Evolutionary conservation across 148 eudicot species (phyloP).

Genomic region (Silene uniflora): DNA sequence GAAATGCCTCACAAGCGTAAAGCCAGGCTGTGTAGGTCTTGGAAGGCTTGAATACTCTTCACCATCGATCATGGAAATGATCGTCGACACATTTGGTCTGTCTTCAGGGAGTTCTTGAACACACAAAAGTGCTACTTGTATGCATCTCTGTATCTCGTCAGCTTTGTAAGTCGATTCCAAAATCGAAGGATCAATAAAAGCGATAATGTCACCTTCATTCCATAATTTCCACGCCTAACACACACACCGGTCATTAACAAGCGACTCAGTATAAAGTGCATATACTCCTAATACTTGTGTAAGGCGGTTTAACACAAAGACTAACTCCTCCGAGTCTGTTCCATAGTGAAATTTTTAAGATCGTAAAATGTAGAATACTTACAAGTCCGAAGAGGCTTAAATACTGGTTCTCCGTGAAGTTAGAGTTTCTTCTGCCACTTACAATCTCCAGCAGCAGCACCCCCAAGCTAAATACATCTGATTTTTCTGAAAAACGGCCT

Average conservation of each 20-base stretch:
- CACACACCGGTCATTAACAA: too few relatives aligned
- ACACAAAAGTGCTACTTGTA: slow-evolving; percentile 47
- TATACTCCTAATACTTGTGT: too few relatives aligned
- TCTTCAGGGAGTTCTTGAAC: slow-evolving; percentile 49
- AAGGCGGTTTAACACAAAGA: too few relatives aligned
- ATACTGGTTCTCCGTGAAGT: slow-evolving; percentile 24
- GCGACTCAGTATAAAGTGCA: too few relatives aligned
- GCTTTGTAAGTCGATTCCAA: neutral
- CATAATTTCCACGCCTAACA: slow-evolving; percentile 63
- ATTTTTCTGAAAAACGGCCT: slow-evolving; percentile 49
- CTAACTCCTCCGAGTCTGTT: too few relatives aligned
- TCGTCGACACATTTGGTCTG: slow-evolving; percentile 43
- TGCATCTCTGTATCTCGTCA: slow-evolving; percentile 40
- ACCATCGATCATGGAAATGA: slow-evolving; percentile 39
- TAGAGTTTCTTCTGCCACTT: slow-evolving; percentile 27
- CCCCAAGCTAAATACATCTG: slow-evolving; percentile 56
- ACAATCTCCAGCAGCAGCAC: slow-evolving; percentile 44
- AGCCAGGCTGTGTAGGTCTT: slow-evolving; percentile 23
- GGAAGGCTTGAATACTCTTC: slow-evolving; percentile 27
- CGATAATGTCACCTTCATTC: slow-evolving; percentile 31
- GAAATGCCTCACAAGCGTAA: neutral
- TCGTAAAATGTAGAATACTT: slow-evolving; percentile 18
- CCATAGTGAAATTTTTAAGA: neutral
- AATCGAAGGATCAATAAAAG: slow-evolving; percentile 34
- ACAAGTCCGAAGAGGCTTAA: slow-evolving; percentile 34